Conservation (phyloP, 306 rosid species). For the Prunus kanzakura region DNA sequence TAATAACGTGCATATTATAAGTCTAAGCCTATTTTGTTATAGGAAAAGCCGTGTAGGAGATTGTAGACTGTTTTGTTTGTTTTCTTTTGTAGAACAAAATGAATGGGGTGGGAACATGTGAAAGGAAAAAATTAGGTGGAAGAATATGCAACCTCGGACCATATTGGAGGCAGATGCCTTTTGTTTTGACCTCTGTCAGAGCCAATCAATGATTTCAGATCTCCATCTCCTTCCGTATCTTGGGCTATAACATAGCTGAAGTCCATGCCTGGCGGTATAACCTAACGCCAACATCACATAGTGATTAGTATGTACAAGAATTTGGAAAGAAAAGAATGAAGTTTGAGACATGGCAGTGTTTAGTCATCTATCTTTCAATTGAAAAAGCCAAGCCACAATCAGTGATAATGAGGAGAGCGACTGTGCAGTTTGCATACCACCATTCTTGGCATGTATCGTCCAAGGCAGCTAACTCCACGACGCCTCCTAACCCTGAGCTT, state of each 20-base stretch:
- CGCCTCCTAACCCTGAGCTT: constrained; percentile 70
- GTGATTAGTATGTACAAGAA: background rate
- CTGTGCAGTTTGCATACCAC: constrained; percentile 43
- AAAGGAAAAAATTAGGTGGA: constrained; percentile 4
- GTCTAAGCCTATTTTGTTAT: background rate
- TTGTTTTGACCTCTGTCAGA: constrained; percentile 61
- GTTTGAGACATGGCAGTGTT: background rate
- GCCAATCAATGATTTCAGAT: constrained; percentile 64
- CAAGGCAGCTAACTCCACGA: constrained; percentile 70
- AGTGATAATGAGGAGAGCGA: background rate
- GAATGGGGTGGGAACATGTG: background rate
- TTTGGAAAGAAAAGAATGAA: background rate
- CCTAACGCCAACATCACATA: constrained; percentile 30
- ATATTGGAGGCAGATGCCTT: constrained; percentile 61
- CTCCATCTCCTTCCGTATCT: constrained; percentile 69
- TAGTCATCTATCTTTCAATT: background rate
- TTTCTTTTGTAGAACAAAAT: background rate
- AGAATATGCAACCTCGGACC: constrained; percentile 63
- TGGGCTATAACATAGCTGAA: constrained; percentile 63
- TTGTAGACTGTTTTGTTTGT: background rate
- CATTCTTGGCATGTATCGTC: constrained; percentile 78
- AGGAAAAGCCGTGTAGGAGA: background rate
- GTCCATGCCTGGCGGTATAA: constrained; percentile 87
- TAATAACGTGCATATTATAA: background rate
- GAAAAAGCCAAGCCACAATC: background rate